phyloP scores from a whole-genome alignment of 371 early-diverging fungal genomes.

The Homolaphlyctis polyrhiza region DNA sequence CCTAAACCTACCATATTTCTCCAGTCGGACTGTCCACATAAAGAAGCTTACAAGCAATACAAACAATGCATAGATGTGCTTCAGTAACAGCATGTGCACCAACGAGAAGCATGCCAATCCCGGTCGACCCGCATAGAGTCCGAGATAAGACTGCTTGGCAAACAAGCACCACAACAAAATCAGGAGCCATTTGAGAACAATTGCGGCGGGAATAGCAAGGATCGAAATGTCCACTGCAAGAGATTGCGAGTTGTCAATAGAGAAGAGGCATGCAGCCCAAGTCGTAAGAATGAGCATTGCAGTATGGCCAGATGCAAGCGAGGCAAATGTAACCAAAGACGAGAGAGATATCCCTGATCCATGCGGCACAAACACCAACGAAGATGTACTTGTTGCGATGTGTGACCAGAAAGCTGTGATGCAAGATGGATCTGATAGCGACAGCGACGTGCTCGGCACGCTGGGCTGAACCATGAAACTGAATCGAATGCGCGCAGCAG shows the following conservation, averaged over 20 bases:
- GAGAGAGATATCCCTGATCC: not conserved
- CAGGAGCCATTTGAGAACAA: not conserved
- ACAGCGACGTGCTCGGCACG: not conserved
- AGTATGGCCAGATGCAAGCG: no score
- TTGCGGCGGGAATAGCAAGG: not conserved
- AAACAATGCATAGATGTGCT: not conserved
- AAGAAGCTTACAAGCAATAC: constrained; percentile 1
- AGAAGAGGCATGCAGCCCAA: no score
- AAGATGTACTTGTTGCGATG: not conserved
- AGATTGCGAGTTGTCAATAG: no score
- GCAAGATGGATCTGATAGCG: not conserved
- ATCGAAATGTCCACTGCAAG: no score
- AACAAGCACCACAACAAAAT: not conserved
- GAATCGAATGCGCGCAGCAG: not conserved
- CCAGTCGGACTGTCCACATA: not conserved
- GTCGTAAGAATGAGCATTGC: no score
- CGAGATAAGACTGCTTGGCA: no score
- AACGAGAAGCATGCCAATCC: not conserved
- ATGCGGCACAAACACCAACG: not conserved
- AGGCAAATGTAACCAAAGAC: no score
- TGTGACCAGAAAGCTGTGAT: not conserved
- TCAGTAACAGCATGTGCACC: not conserved
- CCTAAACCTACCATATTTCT: not conserved
- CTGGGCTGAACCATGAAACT: not conserved
- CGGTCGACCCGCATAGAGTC: no score